Evolutionary conservation across 306 rosid genomes (phyloP).

Genomic region (Vigna trinervia): DNA sequence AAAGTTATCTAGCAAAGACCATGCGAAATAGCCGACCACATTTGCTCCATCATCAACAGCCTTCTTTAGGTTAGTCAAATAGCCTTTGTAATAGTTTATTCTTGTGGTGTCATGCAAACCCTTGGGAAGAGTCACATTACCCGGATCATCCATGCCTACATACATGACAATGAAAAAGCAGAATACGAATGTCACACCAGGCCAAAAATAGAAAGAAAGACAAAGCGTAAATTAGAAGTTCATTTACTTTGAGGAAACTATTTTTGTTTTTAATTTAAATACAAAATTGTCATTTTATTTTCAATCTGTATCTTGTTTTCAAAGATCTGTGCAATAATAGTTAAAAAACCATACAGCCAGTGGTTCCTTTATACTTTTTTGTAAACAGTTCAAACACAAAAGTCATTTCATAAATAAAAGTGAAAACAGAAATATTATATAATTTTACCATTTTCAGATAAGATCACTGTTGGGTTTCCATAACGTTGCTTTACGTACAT

Average conservation of each 20-base stretch:
- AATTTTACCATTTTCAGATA: slow-evolving; percentile 83
- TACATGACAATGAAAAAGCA: slow-evolving; percentile 10
- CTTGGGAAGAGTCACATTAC: slow-evolving; percentile 59
- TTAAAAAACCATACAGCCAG: too few species aligned
- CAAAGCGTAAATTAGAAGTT: slow-evolving; percentile 13
- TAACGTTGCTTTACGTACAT: slow-evolving; percentile 75
- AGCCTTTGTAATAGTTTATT: slow-evolving; percentile 70
- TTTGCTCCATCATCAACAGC: slow-evolving; percentile 83
- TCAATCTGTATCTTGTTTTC: too few species aligned
- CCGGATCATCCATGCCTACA: slow-evolving; percentile 90
- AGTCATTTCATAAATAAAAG: neutral
- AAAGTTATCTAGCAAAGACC: slow-evolving; percentile 94
- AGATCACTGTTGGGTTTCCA: slow-evolving; percentile 77
- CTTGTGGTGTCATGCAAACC: slow-evolving; percentile 79
- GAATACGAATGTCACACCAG: neutral
- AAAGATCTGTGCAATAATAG: too few species aligned
- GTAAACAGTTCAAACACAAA: neutral
- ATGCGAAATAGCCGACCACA: slow-evolving; percentile 80
- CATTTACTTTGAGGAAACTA: neutral
- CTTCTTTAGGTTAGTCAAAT: slow-evolving; percentile 73
- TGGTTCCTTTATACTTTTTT: too few species aligned
- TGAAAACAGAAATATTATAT: neutral
- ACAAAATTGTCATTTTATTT: neutral
- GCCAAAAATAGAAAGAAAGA: neutral
- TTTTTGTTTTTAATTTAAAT: too few species aligned